Conservation (phyloP, 306 rosid genomes). For the Hylodesmum podocarpum region DNA sequence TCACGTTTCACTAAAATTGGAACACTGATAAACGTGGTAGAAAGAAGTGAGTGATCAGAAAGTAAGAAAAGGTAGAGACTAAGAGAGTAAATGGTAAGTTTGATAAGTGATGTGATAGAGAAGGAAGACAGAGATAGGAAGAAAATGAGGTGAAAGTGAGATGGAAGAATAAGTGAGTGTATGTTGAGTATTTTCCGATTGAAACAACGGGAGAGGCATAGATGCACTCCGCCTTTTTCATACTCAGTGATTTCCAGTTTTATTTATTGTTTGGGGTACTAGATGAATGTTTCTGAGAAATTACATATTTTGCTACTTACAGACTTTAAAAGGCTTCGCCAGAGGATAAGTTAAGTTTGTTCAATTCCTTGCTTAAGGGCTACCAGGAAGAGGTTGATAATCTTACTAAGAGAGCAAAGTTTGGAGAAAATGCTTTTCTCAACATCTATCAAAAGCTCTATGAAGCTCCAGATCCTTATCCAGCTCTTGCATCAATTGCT, state of each 20-base stretch:
- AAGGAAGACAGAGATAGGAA: too few relatives aligned
- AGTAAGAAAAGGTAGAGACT: too few relatives aligned
- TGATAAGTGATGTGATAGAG: too few relatives aligned
- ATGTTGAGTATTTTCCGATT: too few relatives aligned
- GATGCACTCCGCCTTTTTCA: not conserved
- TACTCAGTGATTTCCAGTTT: not conserved
- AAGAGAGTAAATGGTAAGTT: too few relatives aligned
- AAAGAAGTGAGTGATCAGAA: too few relatives aligned
- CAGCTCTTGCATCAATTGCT: constrained; percentile 83
- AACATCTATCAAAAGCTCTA: constrained; percentile 91
- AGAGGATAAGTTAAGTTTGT: constrained; percentile 75
- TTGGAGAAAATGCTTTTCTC: constrained; percentile 98
- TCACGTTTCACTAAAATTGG: not conserved
- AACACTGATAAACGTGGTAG: too few relatives aligned
- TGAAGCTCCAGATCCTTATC: constrained; percentile 99
- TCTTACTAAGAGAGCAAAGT: constrained; percentile 90
- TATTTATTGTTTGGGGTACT: not conserved
- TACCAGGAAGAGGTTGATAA: constrained; percentile 98
- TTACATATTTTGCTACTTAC: constrained; percentile 31
- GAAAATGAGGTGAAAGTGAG: too few relatives aligned
- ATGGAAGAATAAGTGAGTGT: too few relatives aligned
- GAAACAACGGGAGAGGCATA: not conserved
- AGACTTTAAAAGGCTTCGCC: constrained; percentile 88
- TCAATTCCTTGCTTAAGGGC: constrained; percentile 77
- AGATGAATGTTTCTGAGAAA: constrained; percentile 16